Conservation (phyloP, 129 eudicot species). For the Daucus carota region DH1_v3.0 NC_030385.2:41719501-41720000, state of each 20-base stretch:
- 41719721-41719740: conserved; percentile 6
- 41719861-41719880: conserved; percentile 62
- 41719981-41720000: not conserved
- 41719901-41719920: conserved; percentile 30
- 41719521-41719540: too few species aligned
- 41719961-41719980: not conserved
- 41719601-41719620: too few species aligned
- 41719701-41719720: not conserved
- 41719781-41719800: conserved; percentile 14
- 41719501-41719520: too few species aligned
- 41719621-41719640: too few species aligned
- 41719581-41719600: too few species aligned
- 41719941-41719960: conserved; percentile 38
- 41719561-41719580: too few species aligned
- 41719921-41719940: conserved; percentile 30
- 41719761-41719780: not conserved
- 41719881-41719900: conserved; percentile 52
- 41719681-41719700: too few species aligned
- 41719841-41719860: conserved; percentile 86
- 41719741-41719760: conserved; percentile 10
- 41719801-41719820: conserved; percentile 10
- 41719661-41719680: too few species aligned
- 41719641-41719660: too few species aligned
- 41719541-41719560: too few species aligned
- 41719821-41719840: conserved; percentile 11